Percentiles rank a stretch among this genome's conserved stretches.
Evolutionary conservation across 192 early-diverging fungal genomes (phyloP).

Genomic region (Rhizophagus sp.): DNA sequence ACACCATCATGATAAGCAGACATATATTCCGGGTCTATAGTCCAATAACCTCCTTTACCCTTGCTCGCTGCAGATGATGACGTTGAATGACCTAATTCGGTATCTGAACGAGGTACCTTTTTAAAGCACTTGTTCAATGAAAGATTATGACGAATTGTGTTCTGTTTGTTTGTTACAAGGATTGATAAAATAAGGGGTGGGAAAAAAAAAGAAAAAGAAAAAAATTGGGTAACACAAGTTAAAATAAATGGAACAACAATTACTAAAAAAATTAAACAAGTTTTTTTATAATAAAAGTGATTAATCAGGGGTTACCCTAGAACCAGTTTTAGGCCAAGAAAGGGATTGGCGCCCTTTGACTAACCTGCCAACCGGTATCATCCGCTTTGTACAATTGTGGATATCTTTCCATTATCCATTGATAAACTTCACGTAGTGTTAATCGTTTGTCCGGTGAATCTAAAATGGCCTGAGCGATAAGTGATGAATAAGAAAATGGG

Average conservation of each 20-base stretch:
- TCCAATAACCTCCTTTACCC: conserved; percentile 85
- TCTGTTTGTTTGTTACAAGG: conserved; percentile 45
- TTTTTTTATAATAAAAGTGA: not conserved
- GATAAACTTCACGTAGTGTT: conserved; percentile 86
- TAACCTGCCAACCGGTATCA: conserved; percentile 61
- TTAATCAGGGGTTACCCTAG: not conserved
- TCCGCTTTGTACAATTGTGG: conserved; percentile 76
- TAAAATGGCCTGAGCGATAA: conserved; percentile 83
- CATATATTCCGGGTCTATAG: conserved; percentile 54
- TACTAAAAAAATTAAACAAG: not conserved
- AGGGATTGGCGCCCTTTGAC: not conserved
- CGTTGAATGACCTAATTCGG: conserved; percentile 48
- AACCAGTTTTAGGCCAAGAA: not conserved
- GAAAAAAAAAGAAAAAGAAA: conserved; percentile 5
- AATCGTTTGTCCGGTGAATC: conserved; percentile 62
- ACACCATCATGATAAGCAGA: conserved; percentile 31
- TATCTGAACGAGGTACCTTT: conserved; percentile 71
- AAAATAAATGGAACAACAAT: not conserved
- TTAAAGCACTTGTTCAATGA: conserved; percentile 81
- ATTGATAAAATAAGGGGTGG: not conserved
- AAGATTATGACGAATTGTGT: conserved; percentile 85
- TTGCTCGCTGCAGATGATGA: conserved; percentile 37
- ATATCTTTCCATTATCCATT: conserved; percentile 72
- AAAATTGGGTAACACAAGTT: not conserved
- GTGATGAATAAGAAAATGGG: conserved; percentile 75